These are phyloP conservation scores for Cryphonectria naterciae DNA, from an alignment of 2,329 filamentous ascomycete species.

Conservation along the genomic window DNA sequence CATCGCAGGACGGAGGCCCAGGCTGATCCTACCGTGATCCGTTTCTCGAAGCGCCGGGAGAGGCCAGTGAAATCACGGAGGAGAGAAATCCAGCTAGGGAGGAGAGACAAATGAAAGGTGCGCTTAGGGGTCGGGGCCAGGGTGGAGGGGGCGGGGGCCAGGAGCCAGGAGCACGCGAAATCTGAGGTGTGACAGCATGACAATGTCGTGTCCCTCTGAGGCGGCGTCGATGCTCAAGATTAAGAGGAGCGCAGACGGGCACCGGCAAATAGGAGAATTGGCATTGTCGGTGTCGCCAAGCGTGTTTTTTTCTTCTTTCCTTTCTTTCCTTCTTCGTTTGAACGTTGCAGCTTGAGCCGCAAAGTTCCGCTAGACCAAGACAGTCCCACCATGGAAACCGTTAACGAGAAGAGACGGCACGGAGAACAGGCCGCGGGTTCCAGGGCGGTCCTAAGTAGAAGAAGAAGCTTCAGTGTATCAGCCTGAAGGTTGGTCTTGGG, in stretches of 20 bases:
- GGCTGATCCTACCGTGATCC: constrained; percentile 18
- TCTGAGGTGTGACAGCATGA: constrained; percentile 35
- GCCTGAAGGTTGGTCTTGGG: background rate
- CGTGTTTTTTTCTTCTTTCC: background rate
- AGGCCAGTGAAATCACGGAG: constrained; percentile 11
- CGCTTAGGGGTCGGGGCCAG: background rate
- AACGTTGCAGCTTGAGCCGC: constrained; percentile 13
- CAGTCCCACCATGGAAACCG: background rate
- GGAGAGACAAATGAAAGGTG: background rate
- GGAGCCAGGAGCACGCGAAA: constrained; percentile 32
- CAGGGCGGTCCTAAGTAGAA: background rate
- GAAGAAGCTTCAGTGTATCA: background rate
- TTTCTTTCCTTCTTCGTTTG: background rate
- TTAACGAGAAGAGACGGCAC: constrained; percentile 5
- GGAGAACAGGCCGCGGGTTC: constrained; percentile 5
- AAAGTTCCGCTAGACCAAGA: constrained; percentile 4
- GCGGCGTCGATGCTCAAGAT: constrained; percentile 14
- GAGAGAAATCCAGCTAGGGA: background rate
- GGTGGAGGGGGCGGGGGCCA: constrained; percentile 5
- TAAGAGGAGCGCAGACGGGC: constrained; percentile 30
- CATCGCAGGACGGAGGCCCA: constrained; percentile 10
- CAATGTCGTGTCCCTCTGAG: constrained; percentile 31
- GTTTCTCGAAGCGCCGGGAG: constrained; percentile 24
- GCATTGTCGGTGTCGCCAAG: constrained; percentile 23
- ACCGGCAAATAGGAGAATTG: constrained; percentile 29